phyloP scores from a whole-genome alignment of 2,329 filamentous ascomycete species.

The Arthrobotrys sinensis region DNA sequence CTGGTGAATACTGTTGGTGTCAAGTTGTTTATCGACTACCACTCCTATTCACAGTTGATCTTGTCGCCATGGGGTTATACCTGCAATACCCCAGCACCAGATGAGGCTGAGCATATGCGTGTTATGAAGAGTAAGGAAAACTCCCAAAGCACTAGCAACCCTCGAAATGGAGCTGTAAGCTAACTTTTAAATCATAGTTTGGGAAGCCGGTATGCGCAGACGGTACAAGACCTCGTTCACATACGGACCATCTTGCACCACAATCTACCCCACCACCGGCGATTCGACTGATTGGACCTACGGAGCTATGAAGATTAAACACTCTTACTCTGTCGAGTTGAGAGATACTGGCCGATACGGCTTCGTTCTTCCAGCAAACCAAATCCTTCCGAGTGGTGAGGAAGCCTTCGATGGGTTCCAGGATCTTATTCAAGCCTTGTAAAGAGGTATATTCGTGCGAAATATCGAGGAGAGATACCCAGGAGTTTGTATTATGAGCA shows the following conservation, averaged over 20 bases:
- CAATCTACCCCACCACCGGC: conserved; percentile 74
- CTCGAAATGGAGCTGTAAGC: not conserved
- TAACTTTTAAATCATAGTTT: conserved; percentile 64
- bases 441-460: conserved; percentile 61
- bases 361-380: conserved; percentile 70
- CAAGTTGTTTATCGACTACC: conserved; percentile 76
- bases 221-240: conserved; percentile 70
- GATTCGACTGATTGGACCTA: conserved; percentile 69
- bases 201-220: conserved; percentile 72
- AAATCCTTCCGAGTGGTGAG: conserved; percentile 70
- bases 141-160: not conserved
- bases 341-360: conserved; percentile 71
- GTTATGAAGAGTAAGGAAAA: conserved; percentile 68
- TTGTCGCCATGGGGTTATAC: conserved; percentile 51
- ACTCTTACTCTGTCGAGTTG: conserved; percentile 71
- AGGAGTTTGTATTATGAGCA: conserved; percentile 35
- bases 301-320: conserved; percentile 68
- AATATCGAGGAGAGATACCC: conserved; percentile 38
- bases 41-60: conserved; percentile 75
- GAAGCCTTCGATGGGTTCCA: conserved; percentile 70
- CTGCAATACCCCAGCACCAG: conserved; percentile 38
- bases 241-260: conserved; percentile 72
- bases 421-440: conserved; percentile 67
- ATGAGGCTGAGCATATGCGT: conserved; percentile 66
- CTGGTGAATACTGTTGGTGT: conserved; percentile 65